phyloP scores from a whole-genome alignment of 106 monocot species.

The Allium cepa region DNA sequence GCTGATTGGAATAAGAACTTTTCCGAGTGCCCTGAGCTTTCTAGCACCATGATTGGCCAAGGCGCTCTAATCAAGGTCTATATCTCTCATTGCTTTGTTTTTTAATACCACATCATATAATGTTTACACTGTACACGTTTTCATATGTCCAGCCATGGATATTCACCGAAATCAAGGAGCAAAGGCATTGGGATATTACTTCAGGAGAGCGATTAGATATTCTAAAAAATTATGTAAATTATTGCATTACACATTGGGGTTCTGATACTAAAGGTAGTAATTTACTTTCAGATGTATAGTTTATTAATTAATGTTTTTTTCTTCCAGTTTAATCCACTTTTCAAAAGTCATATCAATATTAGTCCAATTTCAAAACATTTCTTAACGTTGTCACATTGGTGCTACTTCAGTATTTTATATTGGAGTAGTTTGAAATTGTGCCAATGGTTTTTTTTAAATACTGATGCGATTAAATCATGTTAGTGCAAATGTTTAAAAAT shows the following conservation, averaged over 20 bases:
- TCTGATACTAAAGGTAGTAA: constrained; percentile 80
- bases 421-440: too few relatives aligned
- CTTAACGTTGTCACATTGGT: too few relatives aligned
- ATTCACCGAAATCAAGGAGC: constrained; percentile 95
- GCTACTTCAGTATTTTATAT: too few relatives aligned
- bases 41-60: constrained; percentile 76
- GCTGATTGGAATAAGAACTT: constrained; percentile 62
- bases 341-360: too few relatives aligned
- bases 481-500: too few relatives aligned
- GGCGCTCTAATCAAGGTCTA: constrained; percentile 85
- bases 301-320: too few relatives aligned
- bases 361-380: too few relatives aligned
- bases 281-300: too few relatives aligned
- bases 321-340: too few relatives aligned
- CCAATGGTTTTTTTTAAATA: too few relatives aligned
- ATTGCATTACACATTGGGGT: constrained; percentile 96
- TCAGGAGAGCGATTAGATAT: constrained; percentile 77
- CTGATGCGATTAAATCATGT: too few relatives aligned
- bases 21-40: constrained; percentile 57
- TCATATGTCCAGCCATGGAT: constrained; percentile 67
- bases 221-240: constrained; percentile 68
- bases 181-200: constrained; percentile 88
- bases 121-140: background rate
- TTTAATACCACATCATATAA: background rate
- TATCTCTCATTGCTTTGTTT: background rate